Evolutionary conservation across 2,329 filamentous ascomycete species (phyloP).

Genomic region (Phaeosphaeria sp.): DNA sequence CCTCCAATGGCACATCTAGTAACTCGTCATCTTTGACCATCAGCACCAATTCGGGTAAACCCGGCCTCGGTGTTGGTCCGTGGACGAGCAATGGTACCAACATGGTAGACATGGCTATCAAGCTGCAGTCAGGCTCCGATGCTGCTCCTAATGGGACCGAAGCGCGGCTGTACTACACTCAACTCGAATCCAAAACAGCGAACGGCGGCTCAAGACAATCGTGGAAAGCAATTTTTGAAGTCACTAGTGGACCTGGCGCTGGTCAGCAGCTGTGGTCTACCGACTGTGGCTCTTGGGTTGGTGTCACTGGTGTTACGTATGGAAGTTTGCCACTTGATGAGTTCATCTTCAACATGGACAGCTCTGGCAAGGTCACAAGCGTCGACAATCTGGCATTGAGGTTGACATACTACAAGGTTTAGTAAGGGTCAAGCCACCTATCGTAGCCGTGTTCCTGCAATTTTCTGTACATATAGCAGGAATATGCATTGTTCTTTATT

Average conservation of each 20-base stretch:
- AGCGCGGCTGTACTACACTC: slow-evolving; percentile 29
- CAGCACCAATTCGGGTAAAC: slow-evolving; percentile 26
- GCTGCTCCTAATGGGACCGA: slow-evolving; percentile 11
- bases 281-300: slow-evolving; percentile 32
- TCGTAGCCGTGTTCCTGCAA: too few relatives aligned
- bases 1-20: neutral
- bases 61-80: slow-evolving; percentile 36
- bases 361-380: slow-evolving; percentile 25
- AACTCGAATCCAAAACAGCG: slow-evolving; percentile 18
- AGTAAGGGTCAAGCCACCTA: too few relatives aligned
- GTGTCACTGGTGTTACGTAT: slow-evolving; percentile 30
- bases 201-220: slow-evolving; percentile 16
- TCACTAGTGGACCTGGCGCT: slow-evolving; percentile 15
- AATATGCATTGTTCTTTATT: too few relatives aligned
- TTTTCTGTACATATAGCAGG: too few relatives aligned
- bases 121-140: slow-evolving; percentile 15
- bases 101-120: slow-evolving; percentile 26
- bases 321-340: slow-evolving; percentile 30
- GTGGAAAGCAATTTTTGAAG: slow-evolving; percentile 33
- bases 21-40: slow-evolving; percentile 35
- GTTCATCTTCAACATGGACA: slow-evolving; percentile 31
- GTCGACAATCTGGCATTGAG: slow-evolving; percentile 31
- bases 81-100: slow-evolving; percentile 45
- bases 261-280: slow-evolving; percentile 27
- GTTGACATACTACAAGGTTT: slow-evolving; percentile 18